A percentile compares a stretch with the other conserved stretches of the same genome.
These are phyloP conservation scores for Venturia nashicola DNA, from an alignment of 2,329 filamentous ascomycete genomes.

Conservation along the genomic window DNA sequence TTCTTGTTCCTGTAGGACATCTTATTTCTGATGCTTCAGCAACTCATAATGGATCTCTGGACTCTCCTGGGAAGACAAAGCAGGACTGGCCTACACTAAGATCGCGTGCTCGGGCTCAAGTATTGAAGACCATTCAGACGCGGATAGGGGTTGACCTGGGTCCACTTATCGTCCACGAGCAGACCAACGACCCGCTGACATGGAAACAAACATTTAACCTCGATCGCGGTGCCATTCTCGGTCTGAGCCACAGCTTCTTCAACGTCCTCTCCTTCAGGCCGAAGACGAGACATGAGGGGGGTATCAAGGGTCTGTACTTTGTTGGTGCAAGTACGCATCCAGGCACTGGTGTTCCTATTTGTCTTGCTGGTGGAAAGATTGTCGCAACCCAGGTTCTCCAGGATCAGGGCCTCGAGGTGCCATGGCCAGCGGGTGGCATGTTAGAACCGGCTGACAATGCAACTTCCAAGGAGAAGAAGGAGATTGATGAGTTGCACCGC, in stretches of 20 bases:
- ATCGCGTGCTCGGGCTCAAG: slow-evolving; percentile 42
- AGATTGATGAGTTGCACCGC: slow-evolving; percentile 2
- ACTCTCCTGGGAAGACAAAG: slow-evolving; percentile 29
- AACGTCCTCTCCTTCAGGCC: slow-evolving; percentile 59
- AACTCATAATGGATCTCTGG: slow-evolving; percentile 13
- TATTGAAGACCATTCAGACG: slow-evolving; percentile 47
- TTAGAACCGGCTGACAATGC: neutral
- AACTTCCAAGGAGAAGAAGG: slow-evolving; percentile 5
- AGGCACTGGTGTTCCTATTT: slow-evolving; percentile 64
- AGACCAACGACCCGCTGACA: slow-evolving; percentile 50
- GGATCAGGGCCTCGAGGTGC: slow-evolving; percentile 24
- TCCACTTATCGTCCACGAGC: slow-evolving; percentile 44
- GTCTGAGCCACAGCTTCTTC: slow-evolving; percentile 61
- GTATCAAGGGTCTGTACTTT: slow-evolving; percentile 48
- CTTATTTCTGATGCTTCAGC: slow-evolving; percentile 29
- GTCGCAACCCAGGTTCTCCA: slow-evolving; percentile 40
- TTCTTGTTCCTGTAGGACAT: slow-evolving; percentile 62
- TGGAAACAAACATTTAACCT: slow-evolving; percentile 63
- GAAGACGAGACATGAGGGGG: slow-evolving; percentile 37
- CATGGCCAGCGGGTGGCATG: slow-evolving; percentile 23
- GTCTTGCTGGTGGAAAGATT: slow-evolving; percentile 56
- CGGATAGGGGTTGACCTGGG: slow-evolving; percentile 46
- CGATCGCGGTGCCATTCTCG: slow-evolving; percentile 62
- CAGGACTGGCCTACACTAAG: slow-evolving; percentile 53
- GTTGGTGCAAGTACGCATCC: slow-evolving; percentile 67